Evolutionary conservation across 177 flowering plant species (phyloP).

Genomic region (Vitis hybrid): DNA sequence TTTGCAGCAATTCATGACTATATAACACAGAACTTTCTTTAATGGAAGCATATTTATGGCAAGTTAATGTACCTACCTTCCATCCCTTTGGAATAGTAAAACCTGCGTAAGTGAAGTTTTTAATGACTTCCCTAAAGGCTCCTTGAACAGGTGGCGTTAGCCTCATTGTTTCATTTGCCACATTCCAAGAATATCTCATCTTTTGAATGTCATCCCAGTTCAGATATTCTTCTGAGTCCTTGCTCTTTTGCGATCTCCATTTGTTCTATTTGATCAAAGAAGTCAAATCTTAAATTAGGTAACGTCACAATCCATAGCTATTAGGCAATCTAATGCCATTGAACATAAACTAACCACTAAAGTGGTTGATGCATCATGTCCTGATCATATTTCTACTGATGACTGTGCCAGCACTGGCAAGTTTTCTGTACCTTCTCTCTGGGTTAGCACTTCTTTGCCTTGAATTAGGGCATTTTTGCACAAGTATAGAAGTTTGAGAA

Average conservation of each 20-base stretch:
- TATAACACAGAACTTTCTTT: not conserved
- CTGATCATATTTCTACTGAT: too few species aligned
- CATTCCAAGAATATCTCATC: conserved; percentile 23
- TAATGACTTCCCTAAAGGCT: conserved; percentile 12
- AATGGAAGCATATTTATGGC: too few species aligned
- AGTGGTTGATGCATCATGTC: too few species aligned
- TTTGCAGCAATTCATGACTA: not conserved
- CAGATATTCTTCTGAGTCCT: conserved; percentile 15
- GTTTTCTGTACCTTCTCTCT: too few species aligned
- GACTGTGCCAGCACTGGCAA: too few species aligned
- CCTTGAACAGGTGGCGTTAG: conserved; percentile 13
- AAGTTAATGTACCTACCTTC: conserved; percentile 11
- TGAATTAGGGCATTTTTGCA: too few species aligned
- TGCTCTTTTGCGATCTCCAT: conserved; percentile 16
- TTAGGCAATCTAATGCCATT: too few species aligned
- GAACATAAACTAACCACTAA: too few species aligned
- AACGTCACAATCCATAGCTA: too few species aligned
- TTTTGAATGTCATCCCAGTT: conserved; percentile 20
- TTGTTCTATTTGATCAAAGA: conserved; percentile 11
- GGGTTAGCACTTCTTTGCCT: too few species aligned
- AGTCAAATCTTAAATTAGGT: too few species aligned
- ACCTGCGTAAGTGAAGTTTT: not conserved
- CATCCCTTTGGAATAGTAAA: conserved; percentile 6
- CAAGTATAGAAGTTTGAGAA: too few species aligned
- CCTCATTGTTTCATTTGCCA: conserved; percentile 17